Evolutionary conservation across 2,329 filamentous ascomycete genomes (phyloP).

Genomic region (Diaporthe vaccinii): DNA sequence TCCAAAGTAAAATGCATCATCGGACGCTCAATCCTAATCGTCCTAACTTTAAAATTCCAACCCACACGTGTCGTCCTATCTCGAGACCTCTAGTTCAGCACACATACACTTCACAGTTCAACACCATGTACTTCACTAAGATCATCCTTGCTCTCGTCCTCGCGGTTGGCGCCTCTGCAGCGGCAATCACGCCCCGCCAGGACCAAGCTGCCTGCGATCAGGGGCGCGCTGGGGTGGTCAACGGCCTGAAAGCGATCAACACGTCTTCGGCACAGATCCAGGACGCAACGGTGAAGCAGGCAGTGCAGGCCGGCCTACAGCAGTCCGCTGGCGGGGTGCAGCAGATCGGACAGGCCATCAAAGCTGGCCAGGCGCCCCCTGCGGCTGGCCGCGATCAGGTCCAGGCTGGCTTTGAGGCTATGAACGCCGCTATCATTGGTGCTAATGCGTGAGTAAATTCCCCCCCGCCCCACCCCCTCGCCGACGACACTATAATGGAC

Average conservation of each 20-base stretch:
- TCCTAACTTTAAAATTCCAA: not conserved
- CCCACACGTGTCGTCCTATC: not conserved
- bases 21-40: not conserved
- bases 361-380: slow-evolving; percentile 14
- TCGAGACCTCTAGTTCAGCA: not conserved
- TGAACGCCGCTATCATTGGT: slow-evolving; percentile 11
- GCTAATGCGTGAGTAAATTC: slow-evolving; percentile 16
- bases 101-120: not conserved
- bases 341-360: slow-evolving; percentile 18
- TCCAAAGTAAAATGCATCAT: not conserved
- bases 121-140: slow-evolving; percentile 17
- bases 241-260: not conserved
- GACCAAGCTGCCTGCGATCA: slow-evolving; percentile 9
- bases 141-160: slow-evolving; percentile 10
- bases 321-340: slow-evolving; percentile 22
- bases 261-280: slow-evolving; percentile 20
- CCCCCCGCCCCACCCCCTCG: too few species aligned
- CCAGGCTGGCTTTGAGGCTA: slow-evolving; percentile 20
- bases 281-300: slow-evolving; percentile 15
- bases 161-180: slow-evolving; percentile 7
- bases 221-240: not conserved
- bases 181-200: not conserved
- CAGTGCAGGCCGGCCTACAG: slow-evolving; percentile 4
- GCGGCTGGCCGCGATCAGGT: slow-evolving; percentile 13
- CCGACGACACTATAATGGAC: too few species aligned